Conservation (phyloP, 768 basidiomycete species). For the Gymnopilus dilepis region DNA sequence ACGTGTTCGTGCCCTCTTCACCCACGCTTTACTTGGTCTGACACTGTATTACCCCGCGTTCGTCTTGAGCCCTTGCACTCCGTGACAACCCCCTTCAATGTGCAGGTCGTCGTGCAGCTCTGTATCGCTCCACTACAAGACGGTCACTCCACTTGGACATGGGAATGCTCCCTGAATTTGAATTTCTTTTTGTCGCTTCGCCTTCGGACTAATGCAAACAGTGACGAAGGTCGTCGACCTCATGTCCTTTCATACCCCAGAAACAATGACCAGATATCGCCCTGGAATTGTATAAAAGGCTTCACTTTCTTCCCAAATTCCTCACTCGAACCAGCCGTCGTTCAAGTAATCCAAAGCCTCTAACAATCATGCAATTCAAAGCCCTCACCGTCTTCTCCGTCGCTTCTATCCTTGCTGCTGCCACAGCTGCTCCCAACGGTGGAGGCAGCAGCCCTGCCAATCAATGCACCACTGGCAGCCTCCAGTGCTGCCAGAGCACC, state of each 20-base stretch:
- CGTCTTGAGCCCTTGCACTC: no score
- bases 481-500: slow-evolving; percentile 32
- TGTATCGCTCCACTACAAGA: background rate
- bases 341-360: slow-evolving; percentile 2
- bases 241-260: background rate
- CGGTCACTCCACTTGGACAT: slow-evolving; percentile 2
- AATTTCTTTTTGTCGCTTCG: background rate
- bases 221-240: background rate
- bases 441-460: slow-evolving; percentile 25
- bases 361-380: slow-evolving; percentile 22
- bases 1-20: no score
- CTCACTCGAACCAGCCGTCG: slow-evolving; percentile 17
- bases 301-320: background rate
- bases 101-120: background rate
- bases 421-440: slow-evolving; percentile 21
- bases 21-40: no score
- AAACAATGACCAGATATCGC: background rate
- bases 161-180: background rate
- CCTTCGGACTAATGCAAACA: background rate
- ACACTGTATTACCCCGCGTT: no score
- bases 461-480: slow-evolving; percentile 28
- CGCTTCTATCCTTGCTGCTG: slow-evolving; percentile 22
- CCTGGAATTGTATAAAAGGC: background rate
- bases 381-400: slow-evolving; percentile 13
- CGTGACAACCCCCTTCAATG: background rate